A percentile compares a stretch with the other conserved stretches of the same genome.
Conservation (phyloP, 345 rosid genomes). For the Garcia nutans region DNA sequence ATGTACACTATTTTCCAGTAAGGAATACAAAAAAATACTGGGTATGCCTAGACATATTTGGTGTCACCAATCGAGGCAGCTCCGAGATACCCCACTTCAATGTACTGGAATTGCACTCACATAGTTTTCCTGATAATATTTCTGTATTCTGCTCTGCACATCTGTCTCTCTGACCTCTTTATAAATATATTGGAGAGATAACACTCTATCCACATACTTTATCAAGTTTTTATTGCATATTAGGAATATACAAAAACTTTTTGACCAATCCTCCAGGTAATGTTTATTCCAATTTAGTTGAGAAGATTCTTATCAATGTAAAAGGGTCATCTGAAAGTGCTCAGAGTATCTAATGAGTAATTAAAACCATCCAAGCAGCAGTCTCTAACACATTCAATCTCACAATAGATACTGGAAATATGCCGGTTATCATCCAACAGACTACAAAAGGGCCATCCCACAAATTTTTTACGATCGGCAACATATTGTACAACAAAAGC, state of each 20-base stretch:
- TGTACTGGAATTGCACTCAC: background rate
- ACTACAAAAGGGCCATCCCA: background rate
- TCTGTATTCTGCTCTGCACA: background rate
- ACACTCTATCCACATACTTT: background rate
- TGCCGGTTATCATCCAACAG: background rate
- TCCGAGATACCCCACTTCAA: background rate
- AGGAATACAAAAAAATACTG: background rate
- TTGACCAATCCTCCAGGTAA: no score
- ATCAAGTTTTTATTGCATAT: background rate
- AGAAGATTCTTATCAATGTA: background rate
- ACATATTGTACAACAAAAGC: background rate
- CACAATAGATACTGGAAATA: background rate
- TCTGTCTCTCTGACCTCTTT: background rate
- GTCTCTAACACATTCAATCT: background rate
- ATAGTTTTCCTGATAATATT: background rate
- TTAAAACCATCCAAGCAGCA: background rate
- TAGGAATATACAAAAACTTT: no score
- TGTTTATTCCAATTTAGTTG: background rate
- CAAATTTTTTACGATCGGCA: no score
- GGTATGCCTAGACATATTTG: background rate
- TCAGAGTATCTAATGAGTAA: background rate
- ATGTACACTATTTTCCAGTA: background rate
- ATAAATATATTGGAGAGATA: background rate
- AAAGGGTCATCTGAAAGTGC: background rate
- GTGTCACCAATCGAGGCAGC: background rate